Conservation (phyloP, 176 grass and related monocot species). For the Zoysia japonica region DNA sequence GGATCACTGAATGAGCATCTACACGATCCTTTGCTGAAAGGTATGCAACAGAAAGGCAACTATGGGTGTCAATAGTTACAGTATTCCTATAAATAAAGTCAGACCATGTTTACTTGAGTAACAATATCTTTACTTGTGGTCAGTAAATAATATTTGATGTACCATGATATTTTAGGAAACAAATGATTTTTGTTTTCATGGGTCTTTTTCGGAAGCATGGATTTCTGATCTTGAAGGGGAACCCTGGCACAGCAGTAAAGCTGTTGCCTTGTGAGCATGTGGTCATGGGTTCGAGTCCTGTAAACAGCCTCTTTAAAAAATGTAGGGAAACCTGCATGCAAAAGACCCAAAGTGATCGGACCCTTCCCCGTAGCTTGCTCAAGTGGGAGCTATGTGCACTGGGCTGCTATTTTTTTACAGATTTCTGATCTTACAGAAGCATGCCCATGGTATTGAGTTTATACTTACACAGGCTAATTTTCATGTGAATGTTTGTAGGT, state of each 20-base stretch:
- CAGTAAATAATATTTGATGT: not conserved
- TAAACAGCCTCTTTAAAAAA: too few species aligned
- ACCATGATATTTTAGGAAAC: not conserved
- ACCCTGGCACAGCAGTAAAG: too few species aligned
- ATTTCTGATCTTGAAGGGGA: not conserved
- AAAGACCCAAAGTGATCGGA: too few species aligned
- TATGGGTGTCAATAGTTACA: constrained; percentile 1
- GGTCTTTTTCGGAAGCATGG: not conserved
- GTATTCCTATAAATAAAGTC: not conserved
- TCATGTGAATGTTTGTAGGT: constrained; percentile 17
- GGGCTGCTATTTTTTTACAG: not conserved
- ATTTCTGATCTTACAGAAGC: not conserved
- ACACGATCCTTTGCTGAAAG: constrained; percentile 71
- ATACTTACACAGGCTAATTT: constrained; percentile 1
- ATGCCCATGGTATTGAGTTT: not conserved
- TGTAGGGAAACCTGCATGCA: too few species aligned
- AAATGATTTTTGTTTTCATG: not conserved
- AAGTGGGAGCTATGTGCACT: too few species aligned
- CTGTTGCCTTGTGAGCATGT: too few species aligned
- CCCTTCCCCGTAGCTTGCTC: too few species aligned
- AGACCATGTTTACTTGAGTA: not conserved
- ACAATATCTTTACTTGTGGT: not conserved
- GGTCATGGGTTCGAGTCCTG: too few species aligned
- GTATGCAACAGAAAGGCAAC: constrained; percentile 25
- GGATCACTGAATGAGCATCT: constrained; percentile 74